Percentiles rank a stretch among this genome's conserved stretches.
Conservation (phyloP, 169 alveolate genomes). For the Cryptosporidium baileyi region DNA sequence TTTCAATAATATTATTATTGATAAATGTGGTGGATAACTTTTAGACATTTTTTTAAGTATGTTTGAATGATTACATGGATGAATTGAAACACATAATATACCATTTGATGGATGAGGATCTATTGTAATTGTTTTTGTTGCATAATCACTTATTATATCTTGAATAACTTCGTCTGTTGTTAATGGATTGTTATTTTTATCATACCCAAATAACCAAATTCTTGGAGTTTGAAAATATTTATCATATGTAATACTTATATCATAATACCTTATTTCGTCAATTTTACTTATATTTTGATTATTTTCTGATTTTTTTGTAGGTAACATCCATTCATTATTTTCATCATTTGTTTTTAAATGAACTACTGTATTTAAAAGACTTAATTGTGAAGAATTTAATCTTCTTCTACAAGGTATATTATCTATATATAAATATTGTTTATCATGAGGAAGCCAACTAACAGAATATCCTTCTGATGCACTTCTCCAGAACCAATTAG, state of each 20-base stretch:
- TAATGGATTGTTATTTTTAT: conserved; percentile 83
- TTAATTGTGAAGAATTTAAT: conserved; percentile 64
- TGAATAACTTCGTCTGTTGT: conserved; percentile 87
- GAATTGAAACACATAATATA: conserved; percentile 83
- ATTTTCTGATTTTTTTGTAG: neutral
- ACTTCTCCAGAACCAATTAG: conserved; percentile 76
- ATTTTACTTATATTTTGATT: neutral
- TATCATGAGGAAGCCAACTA: conserved; percentile 71
- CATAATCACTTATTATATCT: conserved; percentile 92
- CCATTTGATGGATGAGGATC: conserved; percentile 91
- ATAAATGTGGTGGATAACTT: conserved; percentile 71
- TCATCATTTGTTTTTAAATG: conserved; percentile 19
- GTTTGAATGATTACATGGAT: conserved; percentile 90
- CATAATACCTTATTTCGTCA: conserved; percentile 74
- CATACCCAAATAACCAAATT: conserved; percentile 91
- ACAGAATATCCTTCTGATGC: conserved; percentile 71
- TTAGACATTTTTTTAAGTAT: conserved; percentile 84
- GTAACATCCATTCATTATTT: conserved; percentile 30
- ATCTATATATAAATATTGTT: conserved; percentile 72
- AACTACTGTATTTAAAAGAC: neutral
- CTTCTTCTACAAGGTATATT: conserved; percentile 74
- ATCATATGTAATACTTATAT: conserved; percentile 76
- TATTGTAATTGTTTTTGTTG: conserved; percentile 90
- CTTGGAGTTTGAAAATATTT: conserved; percentile 87
- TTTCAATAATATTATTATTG: conserved; percentile 81